These are phyloP conservation scores for Pseudocercospora pini-densiflorae DNA, from an alignment of 2,329 filamentous ascomycete genomes.

Conservation along the genomic window DNA sequence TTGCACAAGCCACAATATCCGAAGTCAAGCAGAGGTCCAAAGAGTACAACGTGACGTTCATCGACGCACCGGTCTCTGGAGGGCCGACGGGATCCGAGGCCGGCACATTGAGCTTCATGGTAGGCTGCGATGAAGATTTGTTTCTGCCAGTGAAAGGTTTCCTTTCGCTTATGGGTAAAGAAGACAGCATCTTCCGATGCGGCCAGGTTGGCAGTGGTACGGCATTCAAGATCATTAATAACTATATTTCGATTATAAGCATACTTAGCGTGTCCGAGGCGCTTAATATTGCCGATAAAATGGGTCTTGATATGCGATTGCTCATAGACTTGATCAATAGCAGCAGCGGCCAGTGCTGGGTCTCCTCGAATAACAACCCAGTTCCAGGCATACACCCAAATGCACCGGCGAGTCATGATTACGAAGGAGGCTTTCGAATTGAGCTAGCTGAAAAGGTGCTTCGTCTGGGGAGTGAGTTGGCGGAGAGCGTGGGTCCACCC, in stretches of 20 bases:
- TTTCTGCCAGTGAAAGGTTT: not conserved
- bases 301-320: not conserved
- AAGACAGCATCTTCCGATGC: not conserved
- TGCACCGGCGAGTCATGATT: not conserved
- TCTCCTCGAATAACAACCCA: not conserved
- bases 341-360: not conserved
- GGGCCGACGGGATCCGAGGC: not conserved
- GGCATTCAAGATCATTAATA: not conserved
- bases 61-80: not conserved
- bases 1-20: not conserved
- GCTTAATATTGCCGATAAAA: not conserved
- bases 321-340: not conserved
- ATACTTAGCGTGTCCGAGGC: not conserved
- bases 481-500: not conserved
- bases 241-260: not conserved
- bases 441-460: not conserved
- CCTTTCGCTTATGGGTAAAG: not conserved
- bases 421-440: not conserved
- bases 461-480: not conserved
- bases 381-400: not conserved
- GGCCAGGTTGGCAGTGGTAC: not conserved
- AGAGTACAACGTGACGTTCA: not conserved
- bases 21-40: not conserved
- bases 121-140: not conserved
- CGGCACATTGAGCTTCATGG: not conserved